These are phyloP conservation scores for Rhizophora mangle DNA, from an alignment of 345 rosid species.

Conservation along the genomic window DNA sequence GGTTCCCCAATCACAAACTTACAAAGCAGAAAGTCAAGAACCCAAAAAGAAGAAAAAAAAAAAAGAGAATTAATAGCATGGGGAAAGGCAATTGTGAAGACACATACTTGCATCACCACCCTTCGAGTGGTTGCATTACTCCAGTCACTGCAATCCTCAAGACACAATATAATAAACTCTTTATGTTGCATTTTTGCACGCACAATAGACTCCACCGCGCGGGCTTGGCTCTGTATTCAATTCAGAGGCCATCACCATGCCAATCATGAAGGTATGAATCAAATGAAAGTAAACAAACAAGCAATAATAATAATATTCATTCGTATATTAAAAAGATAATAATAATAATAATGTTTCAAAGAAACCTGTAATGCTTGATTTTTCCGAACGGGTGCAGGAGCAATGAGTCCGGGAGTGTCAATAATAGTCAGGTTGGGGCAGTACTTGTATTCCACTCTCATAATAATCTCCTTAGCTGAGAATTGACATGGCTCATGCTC, in stretches of 20 bases:
- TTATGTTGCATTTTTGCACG: conserved; percentile 94
- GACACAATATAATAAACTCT: conserved; percentile 87
- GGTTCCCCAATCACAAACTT: too few relatives aligned
- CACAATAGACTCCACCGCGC: conserved; percentile 84
- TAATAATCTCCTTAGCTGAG: conserved; percentile 79
- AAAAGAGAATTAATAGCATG: not conserved
- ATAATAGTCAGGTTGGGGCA: conserved; percentile 90
- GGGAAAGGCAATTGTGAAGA: not conserved
- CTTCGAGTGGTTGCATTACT: conserved; percentile 87
- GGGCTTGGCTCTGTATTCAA: conserved; percentile 71
- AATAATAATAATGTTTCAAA: not conserved
- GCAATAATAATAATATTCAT: too few relatives aligned
- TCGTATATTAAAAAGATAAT: too few relatives aligned
- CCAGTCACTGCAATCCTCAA: conserved; percentile 98
- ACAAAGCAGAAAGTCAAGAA: not conserved
- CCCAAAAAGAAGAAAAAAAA: not conserved
- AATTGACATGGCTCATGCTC: conserved; percentile 72
- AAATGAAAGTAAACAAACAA: not conserved
- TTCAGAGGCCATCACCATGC: conserved; percentile 7
- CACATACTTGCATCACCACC: conserved; percentile 88
- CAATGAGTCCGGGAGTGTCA: conserved; percentile 91
- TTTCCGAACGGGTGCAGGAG: conserved; percentile 84
- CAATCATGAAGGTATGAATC: conserved; percentile 3
- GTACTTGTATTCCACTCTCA: conserved; percentile 73
- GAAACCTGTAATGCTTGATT: conserved; percentile 71